These are phyloP conservation scores for Peniophora sp. DNA, from an alignment of 1,284 basidiomycete species.

Conservation along the genomic window DNA sequence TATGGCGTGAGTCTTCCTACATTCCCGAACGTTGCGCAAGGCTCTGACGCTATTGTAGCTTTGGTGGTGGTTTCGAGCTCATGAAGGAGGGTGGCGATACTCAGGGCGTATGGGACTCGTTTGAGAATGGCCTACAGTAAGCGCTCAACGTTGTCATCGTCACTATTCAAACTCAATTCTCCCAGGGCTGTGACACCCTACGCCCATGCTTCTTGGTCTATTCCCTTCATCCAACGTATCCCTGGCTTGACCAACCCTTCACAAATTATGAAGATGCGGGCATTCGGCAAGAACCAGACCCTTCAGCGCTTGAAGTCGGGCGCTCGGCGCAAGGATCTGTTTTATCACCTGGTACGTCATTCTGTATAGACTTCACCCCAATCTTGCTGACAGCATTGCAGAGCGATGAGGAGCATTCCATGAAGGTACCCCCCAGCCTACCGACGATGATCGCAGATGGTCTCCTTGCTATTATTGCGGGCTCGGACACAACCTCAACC, in stretches of 20 bases:
- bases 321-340: slow-evolving; percentile 29
- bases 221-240: slow-evolving; percentile 1
- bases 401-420: slow-evolving; percentile 29
- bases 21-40: background rate
- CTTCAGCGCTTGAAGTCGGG: slow-evolving; percentile 5
- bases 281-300: slow-evolving; percentile 2
- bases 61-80: slow-evolving; percentile 13
- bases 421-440: slow-evolving; percentile 12
- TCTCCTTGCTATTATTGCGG: slow-evolving; percentile 22
- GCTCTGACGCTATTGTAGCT: slow-evolving; percentile 2
- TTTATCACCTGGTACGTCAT: slow-evolving; percentile 30
- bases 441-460: slow-evolving; percentile 11
- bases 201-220: slow-evolving; percentile 3
- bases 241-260: slow-evolving; percentile 1
- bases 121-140: slow-evolving; percentile 7
- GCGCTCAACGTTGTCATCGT: background rate
- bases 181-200: slow-evolving; percentile 1
- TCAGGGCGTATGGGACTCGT: slow-evolving; percentile 4
- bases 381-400: slow-evolving; percentile 7
- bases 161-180: background rate
- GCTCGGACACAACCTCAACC: slow-evolving; percentile 32
- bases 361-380: slow-evolving; percentile 5
- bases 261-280: slow-evolving; percentile 1
- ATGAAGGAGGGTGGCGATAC: slow-evolving; percentile 9
- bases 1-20: slow-evolving; percentile 9